Percentiles rank a stretch among this genome's conserved stretches.
phyloP scores from a whole-genome alignment of 2,329 filamentous ascomycete species.

The Xylaria sp. region DNA sequence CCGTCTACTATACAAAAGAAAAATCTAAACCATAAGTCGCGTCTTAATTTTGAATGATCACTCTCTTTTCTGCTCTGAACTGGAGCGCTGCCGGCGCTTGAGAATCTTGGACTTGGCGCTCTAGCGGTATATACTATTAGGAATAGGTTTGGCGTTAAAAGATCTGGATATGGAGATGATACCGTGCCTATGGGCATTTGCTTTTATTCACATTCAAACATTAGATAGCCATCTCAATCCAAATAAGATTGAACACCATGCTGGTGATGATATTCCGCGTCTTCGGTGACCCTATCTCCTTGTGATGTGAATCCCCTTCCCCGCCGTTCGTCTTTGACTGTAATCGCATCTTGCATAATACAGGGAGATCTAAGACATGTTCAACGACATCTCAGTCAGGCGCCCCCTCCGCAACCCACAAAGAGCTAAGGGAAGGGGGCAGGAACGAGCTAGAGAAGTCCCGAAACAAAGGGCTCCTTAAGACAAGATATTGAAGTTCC shows the following conservation, averaged over 20 bases:
- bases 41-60: slow-evolving; percentile 4
- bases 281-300: not conserved
- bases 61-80: not conserved
- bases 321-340: slow-evolving; percentile 2
- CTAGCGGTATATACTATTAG: slow-evolving; percentile 17
- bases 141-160: slow-evolving; percentile 32
- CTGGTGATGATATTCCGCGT: not conserved
- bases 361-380: slow-evolving; percentile 17
- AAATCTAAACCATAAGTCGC: not conserved
- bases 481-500: slow-evolving; percentile 3
- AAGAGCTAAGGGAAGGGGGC: slow-evolving; percentile 12
- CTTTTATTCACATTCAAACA: slow-evolving; percentile 9
- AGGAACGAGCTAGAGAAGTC: slow-evolving; percentile 3
- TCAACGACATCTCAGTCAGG: slow-evolving; percentile 8
- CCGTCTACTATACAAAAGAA: not conserved
- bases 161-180: slow-evolving; percentile 30
- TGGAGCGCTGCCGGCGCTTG: slow-evolving; percentile 5
- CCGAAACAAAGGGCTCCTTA: slow-evolving; percentile 6
- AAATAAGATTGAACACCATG: not conserved
- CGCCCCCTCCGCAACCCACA: slow-evolving; percentile 19
- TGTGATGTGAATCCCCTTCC: no score
- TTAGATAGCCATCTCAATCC: slow-evolving; percentile 13
- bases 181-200: slow-evolving; percentile 31
- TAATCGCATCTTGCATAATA: slow-evolving; percentile 26
- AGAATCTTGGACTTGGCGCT: slow-evolving; percentile 5